These are phyloP conservation scores for Coemansia erecta DNA, from an alignment of 192 early-diverging fungal genomes.

Conservation along the genomic window DNA sequence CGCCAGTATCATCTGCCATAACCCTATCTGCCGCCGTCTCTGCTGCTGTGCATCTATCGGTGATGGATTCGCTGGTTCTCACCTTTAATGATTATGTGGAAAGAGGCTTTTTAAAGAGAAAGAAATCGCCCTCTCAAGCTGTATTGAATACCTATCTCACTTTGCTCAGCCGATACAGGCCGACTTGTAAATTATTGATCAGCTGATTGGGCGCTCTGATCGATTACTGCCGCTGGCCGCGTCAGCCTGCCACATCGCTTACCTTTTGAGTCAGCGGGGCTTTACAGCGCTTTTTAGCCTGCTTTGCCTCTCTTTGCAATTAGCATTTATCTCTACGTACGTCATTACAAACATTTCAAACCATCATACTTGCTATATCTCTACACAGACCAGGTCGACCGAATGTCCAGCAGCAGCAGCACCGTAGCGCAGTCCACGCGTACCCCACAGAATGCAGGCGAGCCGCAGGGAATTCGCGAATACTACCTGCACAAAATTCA, in stretches of 20 bases:
- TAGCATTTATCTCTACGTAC: not conserved
- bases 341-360: no score
- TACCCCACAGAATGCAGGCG: conserved; percentile 8
- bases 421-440: conserved; percentile 25
- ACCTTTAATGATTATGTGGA: conserved; percentile 23
- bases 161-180: not conserved
- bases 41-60: not conserved
- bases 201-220: not conserved
- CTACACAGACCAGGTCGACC: not conserved
- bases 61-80: conserved; percentile 38
- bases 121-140: conserved; percentile 6
- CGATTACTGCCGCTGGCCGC: conserved; percentile 9
- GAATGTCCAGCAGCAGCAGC: conserved; percentile 44
- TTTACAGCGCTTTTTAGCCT: not conserved
- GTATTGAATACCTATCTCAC: conserved; percentile 1
- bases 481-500: conserved; percentile 81
- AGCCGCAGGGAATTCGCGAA: conserved; percentile 56
- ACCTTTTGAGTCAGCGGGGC: not conserved
- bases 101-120: not conserved
- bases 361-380: not conserved
- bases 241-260: conserved; percentile 3
- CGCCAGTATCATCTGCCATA: not conserved
- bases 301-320: not conserved
- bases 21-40: not conserved
- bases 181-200: not conserved